phyloP scores from a whole-genome alignment of 2,329 filamentous ascomycete genomes.

The Diaporthe citrichinensis region DNA sequence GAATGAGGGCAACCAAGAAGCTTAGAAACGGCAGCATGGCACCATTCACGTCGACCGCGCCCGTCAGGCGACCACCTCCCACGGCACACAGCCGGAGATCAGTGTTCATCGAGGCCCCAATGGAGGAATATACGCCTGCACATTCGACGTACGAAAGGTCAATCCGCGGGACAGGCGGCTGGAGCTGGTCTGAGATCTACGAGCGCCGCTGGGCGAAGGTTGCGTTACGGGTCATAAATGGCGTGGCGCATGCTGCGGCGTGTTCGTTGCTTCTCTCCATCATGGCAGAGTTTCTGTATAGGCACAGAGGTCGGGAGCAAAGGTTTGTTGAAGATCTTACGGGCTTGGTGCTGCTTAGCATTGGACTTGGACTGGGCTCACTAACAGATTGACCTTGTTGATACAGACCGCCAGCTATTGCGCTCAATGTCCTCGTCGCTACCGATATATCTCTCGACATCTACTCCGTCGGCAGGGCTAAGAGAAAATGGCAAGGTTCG shows the following conservation, averaged over 20 bases:
- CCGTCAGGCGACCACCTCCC: conserved; percentile 23
- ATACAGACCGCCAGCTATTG: conserved; percentile 48
- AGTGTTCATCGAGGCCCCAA: conserved; percentile 48
- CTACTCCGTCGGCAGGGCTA: conserved; percentile 50
- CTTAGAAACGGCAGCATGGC: conserved; percentile 10
- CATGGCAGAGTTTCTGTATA: conserved; percentile 37
- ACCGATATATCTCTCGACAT: conserved; percentile 55
- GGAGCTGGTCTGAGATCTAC: conserved; percentile 6
- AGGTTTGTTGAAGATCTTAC: conserved; percentile 34
- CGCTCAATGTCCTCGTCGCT: conserved; percentile 50
- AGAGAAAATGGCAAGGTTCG: conserved; percentile 51
- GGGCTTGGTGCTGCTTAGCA: neutral
- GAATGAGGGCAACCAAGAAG: neutral
- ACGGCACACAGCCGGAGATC: conserved; percentile 43
- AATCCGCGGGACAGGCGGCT: conserved; percentile 33
- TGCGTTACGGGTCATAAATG: conserved; percentile 41
- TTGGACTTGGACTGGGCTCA: neutral
- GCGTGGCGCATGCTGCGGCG: conserved; percentile 40
- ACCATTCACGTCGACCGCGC: conserved; percentile 6
- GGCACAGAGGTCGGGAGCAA: conserved; percentile 25
- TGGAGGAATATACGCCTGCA: conserved; percentile 48
- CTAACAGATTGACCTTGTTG: neutral
- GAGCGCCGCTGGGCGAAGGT: conserved; percentile 3
- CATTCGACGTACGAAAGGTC: conserved; percentile 46
- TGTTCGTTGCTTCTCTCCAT: conserved; percentile 44